Evolutionary conservation across 345 rosid genomes (phyloP).

Genomic region (Hevea brasiliensis): DNA sequence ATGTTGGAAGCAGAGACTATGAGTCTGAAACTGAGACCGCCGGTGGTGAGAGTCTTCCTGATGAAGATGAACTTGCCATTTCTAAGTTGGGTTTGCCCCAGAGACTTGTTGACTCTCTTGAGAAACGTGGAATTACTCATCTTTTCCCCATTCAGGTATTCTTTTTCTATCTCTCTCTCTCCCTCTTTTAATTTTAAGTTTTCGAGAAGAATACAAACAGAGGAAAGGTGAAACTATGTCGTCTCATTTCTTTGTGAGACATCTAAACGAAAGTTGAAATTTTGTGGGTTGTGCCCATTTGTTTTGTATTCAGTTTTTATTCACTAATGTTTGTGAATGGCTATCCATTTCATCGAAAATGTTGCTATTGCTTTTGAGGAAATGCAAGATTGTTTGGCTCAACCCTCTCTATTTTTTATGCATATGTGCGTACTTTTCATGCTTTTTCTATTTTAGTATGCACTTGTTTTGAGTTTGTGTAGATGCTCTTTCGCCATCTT

Average conservation of each 20-base stretch:
- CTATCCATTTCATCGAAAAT: not conserved
- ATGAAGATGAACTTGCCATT: constrained; percentile 64
- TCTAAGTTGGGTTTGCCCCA: constrained; percentile 71
- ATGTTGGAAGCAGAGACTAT: constrained; percentile 12
- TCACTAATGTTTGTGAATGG: not conserved
- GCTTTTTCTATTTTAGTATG: not conserved
- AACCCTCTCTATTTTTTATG: not conserved
- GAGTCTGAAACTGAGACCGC: constrained; percentile 18
- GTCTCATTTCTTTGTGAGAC: not conserved
- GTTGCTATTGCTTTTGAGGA: not conserved
- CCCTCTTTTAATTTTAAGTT: no score
- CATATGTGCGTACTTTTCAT: not conserved
- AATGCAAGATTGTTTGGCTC: not conserved
- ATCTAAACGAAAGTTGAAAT: not conserved
- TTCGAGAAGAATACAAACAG: no score
- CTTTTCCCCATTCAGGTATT: constrained; percentile 94
- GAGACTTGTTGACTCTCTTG: constrained; percentile 68
- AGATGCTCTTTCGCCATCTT: not conserved
- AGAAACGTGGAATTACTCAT: constrained; percentile 81
- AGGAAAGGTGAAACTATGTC: no score
- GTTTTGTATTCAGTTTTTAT: not conserved
- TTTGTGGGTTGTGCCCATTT: not conserved
- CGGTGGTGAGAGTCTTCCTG: not conserved
- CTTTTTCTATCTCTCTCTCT: not conserved
- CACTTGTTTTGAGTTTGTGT: not conserved